phyloP scores from a whole-genome alignment of 2,329 filamentous ascomycete genomes.

The Fusarium proliferatum region DNA sequence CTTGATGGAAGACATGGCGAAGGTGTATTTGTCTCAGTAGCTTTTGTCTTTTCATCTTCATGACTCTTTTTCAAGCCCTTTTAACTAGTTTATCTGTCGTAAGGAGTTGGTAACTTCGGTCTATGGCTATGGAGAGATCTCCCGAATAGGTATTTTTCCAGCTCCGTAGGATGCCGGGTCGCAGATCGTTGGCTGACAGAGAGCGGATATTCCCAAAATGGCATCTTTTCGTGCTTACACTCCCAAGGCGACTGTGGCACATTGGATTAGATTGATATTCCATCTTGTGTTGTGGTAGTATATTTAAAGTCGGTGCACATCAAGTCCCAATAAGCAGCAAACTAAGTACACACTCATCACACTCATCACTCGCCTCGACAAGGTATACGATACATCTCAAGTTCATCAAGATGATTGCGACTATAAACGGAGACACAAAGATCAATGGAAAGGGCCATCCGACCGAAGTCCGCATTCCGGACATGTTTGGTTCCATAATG shows the following conservation, averaged over 20 bases:
- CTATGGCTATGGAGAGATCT: background rate
- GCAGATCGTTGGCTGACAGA: background rate
- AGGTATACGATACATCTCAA: background rate
- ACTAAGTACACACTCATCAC: background rate
- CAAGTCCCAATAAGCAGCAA: rapidly evolving
- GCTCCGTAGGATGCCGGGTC: background rate
- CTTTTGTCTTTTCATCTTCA: background rate
- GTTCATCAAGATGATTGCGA: background rate
- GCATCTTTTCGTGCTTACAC: background rate
- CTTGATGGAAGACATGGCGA: background rate
- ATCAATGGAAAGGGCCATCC: background rate
- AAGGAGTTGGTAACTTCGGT: background rate
- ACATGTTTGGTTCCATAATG: background rate
- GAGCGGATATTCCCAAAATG: background rate
- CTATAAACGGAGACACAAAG: background rate
- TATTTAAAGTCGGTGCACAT: background rate
- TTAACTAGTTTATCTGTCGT: no score
- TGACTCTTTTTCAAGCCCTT: rapidly evolving
- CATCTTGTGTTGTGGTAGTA: no score
- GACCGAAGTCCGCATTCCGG: background rate
- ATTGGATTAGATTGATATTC: no score
- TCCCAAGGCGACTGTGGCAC: no score
- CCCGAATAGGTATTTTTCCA: background rate
- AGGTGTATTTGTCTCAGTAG: background rate
- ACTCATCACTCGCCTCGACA: no score